phyloP scores from a whole-genome alignment of 345 rosid genomes.

The Punica granatum region DNA sequence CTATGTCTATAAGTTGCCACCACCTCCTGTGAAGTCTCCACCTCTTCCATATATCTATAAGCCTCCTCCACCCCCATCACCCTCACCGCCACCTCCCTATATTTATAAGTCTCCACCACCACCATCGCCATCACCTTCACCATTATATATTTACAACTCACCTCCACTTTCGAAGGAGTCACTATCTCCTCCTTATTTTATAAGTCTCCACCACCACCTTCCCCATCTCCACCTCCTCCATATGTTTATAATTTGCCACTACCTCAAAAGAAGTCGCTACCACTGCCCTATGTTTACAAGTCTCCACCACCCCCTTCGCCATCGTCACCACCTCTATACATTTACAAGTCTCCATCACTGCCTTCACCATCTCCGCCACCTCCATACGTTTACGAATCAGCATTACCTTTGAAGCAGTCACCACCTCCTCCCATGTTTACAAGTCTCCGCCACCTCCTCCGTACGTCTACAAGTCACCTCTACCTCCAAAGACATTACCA shows the following conservation, averaged over 20 bases:
- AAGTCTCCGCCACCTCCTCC: conserved; percentile 14
- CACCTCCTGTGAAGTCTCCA: background rate
- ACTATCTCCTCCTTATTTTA: no score
- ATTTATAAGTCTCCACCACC: background rate
- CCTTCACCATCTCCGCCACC: background rate
- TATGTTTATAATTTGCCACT: background rate
- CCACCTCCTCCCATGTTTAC: conserved; percentile 11
- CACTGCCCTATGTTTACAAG: background rate
- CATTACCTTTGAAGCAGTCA: background rate
- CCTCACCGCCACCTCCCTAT: background rate
- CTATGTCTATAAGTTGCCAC: background rate
- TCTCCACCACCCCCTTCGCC: background rate
- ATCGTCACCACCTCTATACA: background rate
- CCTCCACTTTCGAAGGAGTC: no score
- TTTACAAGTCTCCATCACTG: background rate
- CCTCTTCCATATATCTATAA: background rate
- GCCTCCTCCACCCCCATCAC: conserved; percentile 1
- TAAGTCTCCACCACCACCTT: background rate
- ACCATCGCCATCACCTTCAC: no score
- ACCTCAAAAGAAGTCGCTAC: background rate
- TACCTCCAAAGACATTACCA: background rate
- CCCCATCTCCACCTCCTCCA: no score
- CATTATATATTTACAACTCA: background rate
- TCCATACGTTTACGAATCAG: conserved; percentile 4
- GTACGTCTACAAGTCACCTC: conserved; percentile 4